Evolutionary conservation across 805 yeast genomes (phyloP), one percentile per base, ranked within the genome.

Genomic region (Debaryomyces prosopidis): DNA sequence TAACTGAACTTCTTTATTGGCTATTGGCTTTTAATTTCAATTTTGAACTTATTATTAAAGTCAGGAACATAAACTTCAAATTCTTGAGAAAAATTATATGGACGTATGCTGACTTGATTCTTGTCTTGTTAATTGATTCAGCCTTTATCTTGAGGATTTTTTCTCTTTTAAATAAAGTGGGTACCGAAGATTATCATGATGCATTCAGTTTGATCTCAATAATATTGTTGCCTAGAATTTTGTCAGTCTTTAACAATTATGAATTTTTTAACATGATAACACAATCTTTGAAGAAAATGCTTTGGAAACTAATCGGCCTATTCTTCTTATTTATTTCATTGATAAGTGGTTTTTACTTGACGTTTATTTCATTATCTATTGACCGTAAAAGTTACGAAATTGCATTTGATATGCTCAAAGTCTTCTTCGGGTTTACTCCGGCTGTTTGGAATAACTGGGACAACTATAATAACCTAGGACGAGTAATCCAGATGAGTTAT

Each of bases 361-460:
- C 80, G 31, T 76, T 80, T 48, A 71, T 80, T 7, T 68, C 77
- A 38, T 64, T 78, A 34, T 78, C 79, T 3, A 54, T 67, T 10
- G 73, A 73, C 41, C 57, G 69, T 31, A 63, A 71, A 41, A 62
- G 76, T 15, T 58, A 63, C 32, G 68, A 73, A 30, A 79, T 80
- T 17, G 75, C 80, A 11, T 79, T 73, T 53, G 80, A 75, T 46
- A 67, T 79, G 68, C 58, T 79, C 37, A 76, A 77, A 55, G 65
- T 80, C 3, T 69, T 80, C 48, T 79, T 79, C 55, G 84, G 84
- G 0, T 80, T 76, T 55, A 80, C 84, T 1, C 84, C 84, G 0
- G 77, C 82, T 0, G 83, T 80, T 3, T 80, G 84, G 84, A 68
- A 69, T 38, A 75, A 73, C 43, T 79, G 84, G 84, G 60, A 65